A percentile compares a stretch with the other conserved stretches of the same genome.
Conservation (phyloP, 768 basidiomycete species). For the Mycena chlorophos region DNA sequence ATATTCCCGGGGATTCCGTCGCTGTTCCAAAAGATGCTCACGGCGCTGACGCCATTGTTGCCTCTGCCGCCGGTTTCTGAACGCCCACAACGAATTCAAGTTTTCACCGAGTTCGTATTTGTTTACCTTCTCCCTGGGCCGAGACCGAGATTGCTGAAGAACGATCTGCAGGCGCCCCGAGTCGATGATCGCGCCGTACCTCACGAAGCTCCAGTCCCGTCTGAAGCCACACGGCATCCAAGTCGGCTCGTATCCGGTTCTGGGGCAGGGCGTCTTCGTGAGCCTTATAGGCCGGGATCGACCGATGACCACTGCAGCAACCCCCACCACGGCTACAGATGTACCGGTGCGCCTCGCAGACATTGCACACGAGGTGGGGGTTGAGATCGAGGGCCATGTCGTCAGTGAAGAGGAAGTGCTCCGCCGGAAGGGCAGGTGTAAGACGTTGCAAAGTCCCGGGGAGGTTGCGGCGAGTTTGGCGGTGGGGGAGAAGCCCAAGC, state of each 20-base stretch:
- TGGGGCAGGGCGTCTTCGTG: conserved; percentile 68
- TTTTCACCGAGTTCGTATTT: conserved; percentile 72
- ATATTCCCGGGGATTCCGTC: conserved; percentile 89
- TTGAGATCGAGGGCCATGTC: conserved; percentile 55
- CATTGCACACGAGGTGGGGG: conserved; percentile 64
- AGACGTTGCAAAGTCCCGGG: background rate
- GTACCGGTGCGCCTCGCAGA: conserved; percentile 49
- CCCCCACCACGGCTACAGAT: conserved; percentile 47
- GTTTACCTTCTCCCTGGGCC: background rate
- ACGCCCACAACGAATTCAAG: conserved; percentile 76
- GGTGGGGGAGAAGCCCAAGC: conserved; percentile 14
- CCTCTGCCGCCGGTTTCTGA: conserved; percentile 74
- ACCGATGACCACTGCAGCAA: conserved; percentile 6
- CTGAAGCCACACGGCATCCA: conserved; percentile 75
- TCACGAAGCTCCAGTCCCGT: conserved; percentile 74
- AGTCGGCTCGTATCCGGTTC: conserved; percentile 75
- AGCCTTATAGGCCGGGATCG: conserved; percentile 59
- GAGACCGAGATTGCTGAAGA: conserved; percentile 9
- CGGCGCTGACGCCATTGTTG: conserved; percentile 69
- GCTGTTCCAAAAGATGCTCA: conserved; percentile 81
- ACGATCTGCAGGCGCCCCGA: conserved; percentile 58
- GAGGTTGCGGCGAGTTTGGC: conserved; percentile 14
- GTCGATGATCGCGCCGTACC: conserved; percentile 80
- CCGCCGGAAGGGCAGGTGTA: conserved; percentile 39
- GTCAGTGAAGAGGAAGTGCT: conserved; percentile 68